Conservation (phyloP, 2,329 filamentous ascomycete species). For the Scytalidium lignicola region DNA sequence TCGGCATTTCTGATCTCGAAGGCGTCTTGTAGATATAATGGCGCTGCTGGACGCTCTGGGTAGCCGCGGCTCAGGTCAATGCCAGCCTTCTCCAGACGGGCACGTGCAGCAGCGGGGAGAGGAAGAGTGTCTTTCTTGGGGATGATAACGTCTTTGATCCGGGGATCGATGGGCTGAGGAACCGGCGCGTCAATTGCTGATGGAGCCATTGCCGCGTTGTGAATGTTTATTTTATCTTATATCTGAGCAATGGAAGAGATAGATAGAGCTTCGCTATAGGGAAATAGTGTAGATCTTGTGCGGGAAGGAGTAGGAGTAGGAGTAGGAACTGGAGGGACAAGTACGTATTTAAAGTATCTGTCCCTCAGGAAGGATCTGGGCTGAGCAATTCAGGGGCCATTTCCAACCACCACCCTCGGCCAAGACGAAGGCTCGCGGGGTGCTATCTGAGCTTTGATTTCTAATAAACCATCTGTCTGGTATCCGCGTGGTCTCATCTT, state of each 20-base stretch:
- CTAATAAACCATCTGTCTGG: background rate
- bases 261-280: background rate
- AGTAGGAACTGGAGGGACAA: background rate
- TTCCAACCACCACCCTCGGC: background rate
- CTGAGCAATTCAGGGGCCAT: background rate
- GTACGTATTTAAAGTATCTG: background rate
- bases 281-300: background rate
- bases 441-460: background rate
- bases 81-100: slow-evolving; percentile 61
- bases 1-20: slow-evolving; percentile 57
- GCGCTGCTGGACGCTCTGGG: slow-evolving; percentile 62
- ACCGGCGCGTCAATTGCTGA: slow-evolving; percentile 16
- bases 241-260: background rate
- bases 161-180: slow-evolving; percentile 54
- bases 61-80: slow-evolving; percentile 67
- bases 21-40: slow-evolving; percentile 65
- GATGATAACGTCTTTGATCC: slow-evolving; percentile 57
- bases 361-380: background rate
- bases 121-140: slow-evolving; percentile 60
- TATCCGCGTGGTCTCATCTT: background rate
- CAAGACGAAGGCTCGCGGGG: too few species aligned
- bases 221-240: too few species aligned
- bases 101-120: slow-evolving; percentile 51
- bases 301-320: too few species aligned
- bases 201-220: slow-evolving; percentile 36